Evolutionary conservation across 2,329 filamentous ascomycete genomes (phyloP), one percentile per base, ranked within the genome.

Genomic region (Aspergillus vadensis): DNA sequence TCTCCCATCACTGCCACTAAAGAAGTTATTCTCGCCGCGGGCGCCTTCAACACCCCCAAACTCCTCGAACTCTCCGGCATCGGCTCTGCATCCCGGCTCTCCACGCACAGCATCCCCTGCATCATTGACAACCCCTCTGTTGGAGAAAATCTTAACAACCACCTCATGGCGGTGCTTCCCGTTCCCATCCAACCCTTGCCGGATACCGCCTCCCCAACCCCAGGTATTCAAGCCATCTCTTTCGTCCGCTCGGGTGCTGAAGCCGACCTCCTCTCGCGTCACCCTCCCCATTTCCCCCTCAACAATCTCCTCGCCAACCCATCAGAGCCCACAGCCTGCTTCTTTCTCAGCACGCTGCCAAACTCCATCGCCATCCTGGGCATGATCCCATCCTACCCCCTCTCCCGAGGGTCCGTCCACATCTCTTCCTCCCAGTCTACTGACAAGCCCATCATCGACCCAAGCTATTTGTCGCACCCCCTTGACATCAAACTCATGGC

Each of bases 361-460:
- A 19, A 38, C n/a, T 39, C 50, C 2, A 15, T 17, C 5, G 32
- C 30, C 32, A 5, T 41, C 2, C 8, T 23, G 0, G 10, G 12
- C 5, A 4, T 23, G 1, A 23, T 48, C 2, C 21, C 44, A 2
- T 15, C 9, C 1, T 27, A 48, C 10, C 50, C 50, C 6, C 15
- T 53, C 8, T 53, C 50, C 0, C 70, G 70, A 0, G 74, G 72
- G 0, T 65, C 63, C 8, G 65, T 71, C 1, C 72, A 74, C 51
- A 69, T 76, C 30, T 36, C 30, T 1, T 78, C 76, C 0, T 54
- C 65, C 14, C 69, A 74, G 4, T 70, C 69, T 0, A 64, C 68
- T 1, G 72, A 74, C 10, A 65, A 69, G 1, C 81, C 81, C 0
- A 66, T 75, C 21, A 76, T 81, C 60, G 74, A 83, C 63, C 80